Percentiles rank a stretch among this genome's conserved stretches.
Conservation (phyloP, 371 early-diverging fungal genomes). For the Mortierella sp. region DNA sequence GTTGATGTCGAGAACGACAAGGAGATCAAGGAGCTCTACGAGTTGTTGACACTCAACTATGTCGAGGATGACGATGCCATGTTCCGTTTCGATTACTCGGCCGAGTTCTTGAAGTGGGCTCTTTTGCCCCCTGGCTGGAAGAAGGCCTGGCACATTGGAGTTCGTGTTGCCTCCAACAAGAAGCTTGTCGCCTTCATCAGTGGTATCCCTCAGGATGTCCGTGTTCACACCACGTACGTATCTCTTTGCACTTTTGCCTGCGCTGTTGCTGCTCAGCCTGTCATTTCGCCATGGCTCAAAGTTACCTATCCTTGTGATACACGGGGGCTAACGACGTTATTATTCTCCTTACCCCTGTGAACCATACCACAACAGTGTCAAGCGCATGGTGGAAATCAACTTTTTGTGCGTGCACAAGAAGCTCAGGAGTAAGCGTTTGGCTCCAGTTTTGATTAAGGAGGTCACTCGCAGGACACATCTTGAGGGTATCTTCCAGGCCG, state of each 20-base stretch:
- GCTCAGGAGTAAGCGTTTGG: conserved; percentile 94
- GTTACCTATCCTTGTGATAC: background rate
- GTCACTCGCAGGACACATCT: conserved; percentile 95
- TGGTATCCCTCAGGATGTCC: conserved; percentile 88
- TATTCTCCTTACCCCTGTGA: background rate
- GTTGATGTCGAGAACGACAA: conserved; percentile 85
- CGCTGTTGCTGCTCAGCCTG: background rate
- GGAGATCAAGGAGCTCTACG: conserved; percentile 90
- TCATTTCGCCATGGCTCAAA: background rate
- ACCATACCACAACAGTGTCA: conserved; percentile 46
- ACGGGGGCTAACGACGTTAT: background rate
- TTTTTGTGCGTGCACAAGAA: conserved; percentile 98
- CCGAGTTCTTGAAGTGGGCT: conserved; percentile 94
- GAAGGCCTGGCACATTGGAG: conserved; percentile 91
- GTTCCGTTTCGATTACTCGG: conserved; percentile 97
- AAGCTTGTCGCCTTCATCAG: conserved; percentile 97
- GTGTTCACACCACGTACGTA: conserved; percentile 78
- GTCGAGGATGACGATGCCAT: conserved; percentile 96
- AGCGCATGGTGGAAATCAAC: conserved; percentile 95
- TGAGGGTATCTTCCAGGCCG: conserved; percentile 97
- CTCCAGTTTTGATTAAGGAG: conserved; percentile 99
- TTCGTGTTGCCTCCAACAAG: conserved; percentile 85
- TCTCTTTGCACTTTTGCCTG: background rate
- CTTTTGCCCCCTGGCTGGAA: conserved; percentile 94
- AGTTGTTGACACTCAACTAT: conserved; percentile 90